A percentile compares a stretch with the other conserved stretches of the same genome.
These are phyloP conservation scores for Trichoderma pleuroti DNA, from an alignment of 2,329 filamentous ascomycete genomes.

Conservation along the genomic window DNA sequence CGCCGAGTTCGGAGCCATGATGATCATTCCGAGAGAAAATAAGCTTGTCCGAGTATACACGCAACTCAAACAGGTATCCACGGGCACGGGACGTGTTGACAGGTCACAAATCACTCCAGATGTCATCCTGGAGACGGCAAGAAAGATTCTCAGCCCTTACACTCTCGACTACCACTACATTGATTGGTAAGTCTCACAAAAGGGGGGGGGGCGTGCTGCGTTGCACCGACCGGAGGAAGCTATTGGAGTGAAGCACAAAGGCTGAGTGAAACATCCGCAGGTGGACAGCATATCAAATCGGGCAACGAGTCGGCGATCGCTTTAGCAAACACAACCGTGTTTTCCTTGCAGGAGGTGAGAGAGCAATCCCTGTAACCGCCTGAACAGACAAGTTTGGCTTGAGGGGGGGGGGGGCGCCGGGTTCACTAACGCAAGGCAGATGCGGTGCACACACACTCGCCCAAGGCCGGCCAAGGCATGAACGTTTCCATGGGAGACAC, in stretches of 20 bases:
- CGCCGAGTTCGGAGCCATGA: conserved; percentile 52
- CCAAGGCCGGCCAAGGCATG: conserved; percentile 69
- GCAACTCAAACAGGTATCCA: conserved; percentile 50
- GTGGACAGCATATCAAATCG: conserved; percentile 53
- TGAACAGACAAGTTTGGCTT: conserved; percentile 20
- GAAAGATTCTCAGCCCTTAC: conserved; percentile 65
- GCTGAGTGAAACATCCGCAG: conserved; percentile 9
- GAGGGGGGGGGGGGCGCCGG: background rate
- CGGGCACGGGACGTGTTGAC: conserved; percentile 49
- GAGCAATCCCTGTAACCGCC: conserved; percentile 39
- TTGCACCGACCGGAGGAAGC: background rate
- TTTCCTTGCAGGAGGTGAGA: conserved; percentile 63
- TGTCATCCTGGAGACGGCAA: conserved; percentile 58
- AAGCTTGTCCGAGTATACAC: conserved; percentile 63
- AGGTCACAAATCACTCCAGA: conserved; percentile 62
- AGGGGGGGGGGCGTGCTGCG: background rate
- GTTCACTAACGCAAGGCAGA: conserved; percentile 34
- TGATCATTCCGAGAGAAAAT: conserved; percentile 63
- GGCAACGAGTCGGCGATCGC: conserved; percentile 57
- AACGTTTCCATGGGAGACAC: conserved; percentile 67
- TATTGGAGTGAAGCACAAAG: background rate
- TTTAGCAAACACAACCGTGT: conserved; percentile 57
- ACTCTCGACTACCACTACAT: conserved; percentile 60
- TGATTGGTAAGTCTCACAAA: conserved; percentile 51
- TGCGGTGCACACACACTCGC: conserved; percentile 51